A percentile compares a stretch with the other conserved stretches of the same genome.
These are phyloP conservation scores for Acanthamoeba castellanii DNA, from an alignment of 208 protist genomes.

Conservation along the genomic window DNA sequence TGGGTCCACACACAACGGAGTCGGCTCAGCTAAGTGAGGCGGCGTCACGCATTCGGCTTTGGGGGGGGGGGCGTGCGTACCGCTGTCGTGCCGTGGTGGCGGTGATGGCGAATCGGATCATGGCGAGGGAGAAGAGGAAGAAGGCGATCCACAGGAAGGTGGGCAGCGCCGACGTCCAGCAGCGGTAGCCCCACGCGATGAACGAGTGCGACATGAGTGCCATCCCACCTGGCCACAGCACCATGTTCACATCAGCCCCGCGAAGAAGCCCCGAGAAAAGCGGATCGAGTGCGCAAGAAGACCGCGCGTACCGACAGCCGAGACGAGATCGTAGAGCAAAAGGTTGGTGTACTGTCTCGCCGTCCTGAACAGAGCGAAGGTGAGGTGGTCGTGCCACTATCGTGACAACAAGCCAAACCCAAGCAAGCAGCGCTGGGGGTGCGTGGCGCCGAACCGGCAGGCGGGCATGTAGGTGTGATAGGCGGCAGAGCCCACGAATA, in stretches of 20 bases:
- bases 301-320: conserved; percentile 25
- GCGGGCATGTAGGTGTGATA: conserved; percentile 75
- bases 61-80: not conserved
- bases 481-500: conserved; percentile 41
- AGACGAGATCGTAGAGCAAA: conserved; percentile 40
- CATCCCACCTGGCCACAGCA: conserved; percentile 32
- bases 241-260: not conserved
- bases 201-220: conserved; percentile 57
- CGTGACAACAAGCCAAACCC: not conserved
- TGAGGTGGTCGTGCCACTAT: not conserved
- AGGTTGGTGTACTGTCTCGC: conserved; percentile 49
- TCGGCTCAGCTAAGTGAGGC: too few relatives aligned
- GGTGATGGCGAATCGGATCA: conserved; percentile 13
- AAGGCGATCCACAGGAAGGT: conserved; percentile 6
- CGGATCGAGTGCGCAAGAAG: not conserved
- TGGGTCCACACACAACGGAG: not conserved
- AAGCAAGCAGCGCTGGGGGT: not conserved
- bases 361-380: not conserved
- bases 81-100: conserved; percentile 9
- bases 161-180: conserved; percentile 15
- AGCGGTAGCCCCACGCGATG: conserved; percentile 70
- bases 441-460: not conserved
- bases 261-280: not conserved
- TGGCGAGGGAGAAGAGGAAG: conserved; percentile 61
- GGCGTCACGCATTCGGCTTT: not conserved